Conservation (phyloP, 768 basidiomycete genomes). For the Thelephora aurantiotincta region DNA sequence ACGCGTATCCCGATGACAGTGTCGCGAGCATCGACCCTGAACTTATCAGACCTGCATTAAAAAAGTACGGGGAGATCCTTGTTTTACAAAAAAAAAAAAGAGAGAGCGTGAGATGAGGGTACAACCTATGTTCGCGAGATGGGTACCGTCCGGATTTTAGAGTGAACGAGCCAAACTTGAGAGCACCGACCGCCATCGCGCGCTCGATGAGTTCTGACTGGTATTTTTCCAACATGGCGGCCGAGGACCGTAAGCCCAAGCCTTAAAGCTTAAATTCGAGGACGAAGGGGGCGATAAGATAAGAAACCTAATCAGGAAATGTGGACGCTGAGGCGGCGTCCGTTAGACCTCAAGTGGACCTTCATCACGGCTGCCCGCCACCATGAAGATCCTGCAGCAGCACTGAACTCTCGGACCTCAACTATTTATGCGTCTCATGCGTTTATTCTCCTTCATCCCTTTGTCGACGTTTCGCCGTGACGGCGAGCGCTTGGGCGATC, state of each 20-base stretch:
- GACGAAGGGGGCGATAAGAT: too few species aligned
- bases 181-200: slow-evolving; percentile 54
- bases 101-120: background rate
- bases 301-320: background rate
- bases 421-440: too few species aligned
- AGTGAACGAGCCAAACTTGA: slow-evolving; percentile 85
- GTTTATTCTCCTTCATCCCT: slow-evolving; percentile 1
- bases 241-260: too few species aligned
- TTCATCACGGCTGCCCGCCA: too few species aligned
- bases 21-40: slow-evolving; percentile 69
- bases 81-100: too few species aligned
- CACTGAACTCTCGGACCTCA: background rate
- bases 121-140: slow-evolving; percentile 14
- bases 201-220: slow-evolving; percentile 57
- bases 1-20: slow-evolving; percentile 72
- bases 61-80: slow-evolving; percentile 91
- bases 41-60: slow-evolving; percentile 85
- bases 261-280: too few species aligned
- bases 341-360: too few species aligned
- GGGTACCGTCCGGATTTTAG: slow-evolving; percentile 86
- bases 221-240: slow-evolving; percentile 26
- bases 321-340: background rate
- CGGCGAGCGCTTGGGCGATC: too few species aligned
- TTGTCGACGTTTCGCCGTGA: background rate
- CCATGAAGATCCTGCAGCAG: too few species aligned